phyloP scores from a whole-genome alignment of 2,329 filamentous ascomycete species.

The Penicillium concentricum region DNA sequence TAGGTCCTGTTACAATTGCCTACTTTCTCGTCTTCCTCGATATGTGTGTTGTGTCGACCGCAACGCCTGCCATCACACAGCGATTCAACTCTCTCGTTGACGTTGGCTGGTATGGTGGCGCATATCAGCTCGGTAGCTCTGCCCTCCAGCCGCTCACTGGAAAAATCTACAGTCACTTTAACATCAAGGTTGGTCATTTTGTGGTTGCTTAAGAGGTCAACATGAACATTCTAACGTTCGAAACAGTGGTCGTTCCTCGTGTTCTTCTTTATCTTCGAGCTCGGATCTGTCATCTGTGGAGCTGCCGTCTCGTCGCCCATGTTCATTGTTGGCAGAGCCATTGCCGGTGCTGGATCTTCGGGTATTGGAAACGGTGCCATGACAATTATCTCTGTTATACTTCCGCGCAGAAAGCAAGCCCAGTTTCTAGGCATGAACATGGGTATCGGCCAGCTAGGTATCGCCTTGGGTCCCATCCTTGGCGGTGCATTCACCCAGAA shows the following conservation, averaged over 20 bases:
- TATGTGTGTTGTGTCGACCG: neutral
- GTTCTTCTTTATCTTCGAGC: neutral
- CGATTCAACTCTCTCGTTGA: conserved; percentile 12
- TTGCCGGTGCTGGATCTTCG: neutral
- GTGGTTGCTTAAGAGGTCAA: neutral
- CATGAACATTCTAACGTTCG: neutral
- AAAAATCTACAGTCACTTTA: conserved; percentile 16
- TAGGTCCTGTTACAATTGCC: neutral
- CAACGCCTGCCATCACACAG: neutral
- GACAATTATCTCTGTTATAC: neutral
- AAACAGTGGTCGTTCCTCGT: neutral
- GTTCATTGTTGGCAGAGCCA: conserved; percentile 13
- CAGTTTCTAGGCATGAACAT: neutral
- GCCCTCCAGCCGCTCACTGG: conserved; percentile 13
- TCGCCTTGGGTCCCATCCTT: neutral
- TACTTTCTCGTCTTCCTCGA: neutral
- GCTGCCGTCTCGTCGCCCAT: conserved; percentile 18
- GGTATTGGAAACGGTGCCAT: neutral
- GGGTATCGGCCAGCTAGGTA: neutral
- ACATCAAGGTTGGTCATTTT: neutral
- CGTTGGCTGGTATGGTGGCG: conserved; percentile 35
- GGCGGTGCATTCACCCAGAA: neutral
- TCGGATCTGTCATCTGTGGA: neutral
- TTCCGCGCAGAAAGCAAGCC: neutral
- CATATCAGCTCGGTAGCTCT: conserved; percentile 36